Evolutionary conservation across 352 stramenopile genomes (phyloP).

Genomic region (Blastocystis sp.): DNA sequence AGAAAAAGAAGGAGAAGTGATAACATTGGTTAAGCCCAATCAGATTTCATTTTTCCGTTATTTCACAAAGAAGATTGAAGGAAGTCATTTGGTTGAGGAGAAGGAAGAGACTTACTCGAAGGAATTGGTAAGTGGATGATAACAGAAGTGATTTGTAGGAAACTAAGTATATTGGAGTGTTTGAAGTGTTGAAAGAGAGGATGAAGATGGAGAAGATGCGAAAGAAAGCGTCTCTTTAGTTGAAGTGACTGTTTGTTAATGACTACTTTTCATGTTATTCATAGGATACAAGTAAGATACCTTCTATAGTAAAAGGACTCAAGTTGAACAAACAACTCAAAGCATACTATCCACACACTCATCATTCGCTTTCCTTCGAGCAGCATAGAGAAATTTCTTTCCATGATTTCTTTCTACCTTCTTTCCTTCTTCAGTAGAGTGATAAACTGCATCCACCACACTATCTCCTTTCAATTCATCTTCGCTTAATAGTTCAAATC

Average conservation of each 20-base stretch:
- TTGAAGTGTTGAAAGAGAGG: slow-evolving; percentile 36
- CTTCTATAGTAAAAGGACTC: background rate
- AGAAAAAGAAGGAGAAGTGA: slow-evolving; percentile 64
- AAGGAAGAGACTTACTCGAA: background rate
- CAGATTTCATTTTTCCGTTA: slow-evolving; percentile 37
- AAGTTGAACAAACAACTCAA: background rate
- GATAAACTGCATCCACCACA: slow-evolving; percentile 86
- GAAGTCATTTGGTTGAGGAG: background rate
- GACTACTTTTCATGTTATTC: background rate
- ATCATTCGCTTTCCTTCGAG: slow-evolving; percentile 17
- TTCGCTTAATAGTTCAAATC: slow-evolving; percentile 80
- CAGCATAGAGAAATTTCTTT: slow-evolving; percentile 72
- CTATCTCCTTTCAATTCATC: slow-evolving; percentile 80
- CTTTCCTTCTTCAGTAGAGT: slow-evolving; percentile 94
- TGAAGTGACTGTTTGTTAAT: background rate
- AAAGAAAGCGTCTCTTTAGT: slow-evolving; percentile 28
- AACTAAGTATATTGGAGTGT: background rate
- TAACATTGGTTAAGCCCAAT: slow-evolving; percentile 63
- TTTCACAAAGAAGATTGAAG: slow-evolving; percentile 48
- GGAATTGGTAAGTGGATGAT: background rate
- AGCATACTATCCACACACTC: slow-evolving; percentile 6
- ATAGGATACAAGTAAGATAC: background rate
- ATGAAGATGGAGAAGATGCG: slow-evolving; percentile 32
- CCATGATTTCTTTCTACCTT: slow-evolving; percentile 84
- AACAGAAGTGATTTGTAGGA: background rate